A percentile compares a stretch with the other conserved stretches of the same genome.
Conservation (phyloP, 2,329 filamentous ascomycete species). For the Trichophyton simii region DNA sequence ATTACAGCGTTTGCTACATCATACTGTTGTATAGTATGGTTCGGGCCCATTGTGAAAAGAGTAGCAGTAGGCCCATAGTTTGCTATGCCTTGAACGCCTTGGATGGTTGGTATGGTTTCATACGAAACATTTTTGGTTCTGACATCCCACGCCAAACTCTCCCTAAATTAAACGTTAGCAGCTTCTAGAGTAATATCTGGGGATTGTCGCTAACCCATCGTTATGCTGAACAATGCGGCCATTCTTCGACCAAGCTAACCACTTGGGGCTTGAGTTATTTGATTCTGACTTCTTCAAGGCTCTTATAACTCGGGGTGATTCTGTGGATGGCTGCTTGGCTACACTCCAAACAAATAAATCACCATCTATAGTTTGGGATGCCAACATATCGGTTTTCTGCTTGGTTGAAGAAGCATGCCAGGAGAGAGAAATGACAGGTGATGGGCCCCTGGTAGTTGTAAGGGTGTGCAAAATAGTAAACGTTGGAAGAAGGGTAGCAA, state of each 20-base stretch:
- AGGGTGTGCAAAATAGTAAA: constrained; percentile 93
- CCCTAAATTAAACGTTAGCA: constrained; percentile 37
- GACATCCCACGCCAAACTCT: constrained; percentile 93
- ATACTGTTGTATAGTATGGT: constrained; percentile 87
- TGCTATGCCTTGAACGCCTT: constrained; percentile 67
- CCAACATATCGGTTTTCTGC: constrained; percentile 96
- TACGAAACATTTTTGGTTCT: constrained; percentile 93
- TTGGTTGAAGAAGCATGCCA: constrained; percentile 96
- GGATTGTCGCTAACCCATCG: constrained; percentile 54
- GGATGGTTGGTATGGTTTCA: constrained; percentile 73
- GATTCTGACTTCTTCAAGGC: constrained; percentile 71
- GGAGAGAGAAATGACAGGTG: constrained; percentile 70
- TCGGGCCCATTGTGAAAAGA: constrained; percentile 78
- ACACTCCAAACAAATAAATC: constrained; percentile 96
- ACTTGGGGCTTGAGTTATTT: constrained; percentile 64
- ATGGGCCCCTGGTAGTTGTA: constrained; percentile 70
- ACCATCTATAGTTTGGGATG: constrained; percentile 80
- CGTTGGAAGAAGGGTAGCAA: constrained; percentile 76
- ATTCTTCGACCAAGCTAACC: constrained; percentile 98
- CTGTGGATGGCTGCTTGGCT: constrained; percentile 59
- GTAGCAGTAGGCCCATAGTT: constrained; percentile 84
- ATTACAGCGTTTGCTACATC: constrained; percentile 77
- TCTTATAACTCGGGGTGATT: constrained; percentile 77
- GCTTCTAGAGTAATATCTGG: not conserved
- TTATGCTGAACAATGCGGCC: constrained; percentile 87